A percentile compares a stretch with the other conserved stretches of the same genome.
Conservation (phyloP, 2,329 filamentous ascomycete species). For the Escovopsis sp. region DNA sequence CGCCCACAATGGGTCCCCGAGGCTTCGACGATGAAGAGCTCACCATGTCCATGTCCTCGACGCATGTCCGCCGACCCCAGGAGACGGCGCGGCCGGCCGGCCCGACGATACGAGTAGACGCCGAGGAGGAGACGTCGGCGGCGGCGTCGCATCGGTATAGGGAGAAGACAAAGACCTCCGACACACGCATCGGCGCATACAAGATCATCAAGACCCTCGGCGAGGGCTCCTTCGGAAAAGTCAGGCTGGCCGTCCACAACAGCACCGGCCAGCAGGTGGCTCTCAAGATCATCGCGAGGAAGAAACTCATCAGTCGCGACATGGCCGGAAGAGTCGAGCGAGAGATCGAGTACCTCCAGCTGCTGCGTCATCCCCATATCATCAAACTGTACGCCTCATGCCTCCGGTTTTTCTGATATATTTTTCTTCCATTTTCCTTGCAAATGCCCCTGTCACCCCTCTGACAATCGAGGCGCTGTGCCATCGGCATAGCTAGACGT, state of each 20-base stretch:
- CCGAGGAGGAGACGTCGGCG: slow-evolving; percentile 18
- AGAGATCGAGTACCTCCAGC: slow-evolving; percentile 94
- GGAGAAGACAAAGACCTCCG: slow-evolving; percentile 46
- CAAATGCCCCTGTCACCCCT: too few relatives aligned
- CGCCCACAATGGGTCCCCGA: slow-evolving; percentile 32
- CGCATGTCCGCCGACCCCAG: slow-evolving; percentile 41
- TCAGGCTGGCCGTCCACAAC: slow-evolving; percentile 88
- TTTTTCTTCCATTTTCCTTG: not conserved
- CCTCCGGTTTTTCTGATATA: not conserved
- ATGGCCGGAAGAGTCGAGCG: slow-evolving; percentile 97
- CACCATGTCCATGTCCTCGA: slow-evolving; percentile 57
- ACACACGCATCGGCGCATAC: slow-evolving; percentile 84
- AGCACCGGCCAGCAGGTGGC: slow-evolving; percentile 91
- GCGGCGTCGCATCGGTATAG: slow-evolving; percentile 4
- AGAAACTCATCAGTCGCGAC: slow-evolving; percentile 90
- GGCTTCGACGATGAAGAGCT: slow-evolving; percentile 70
- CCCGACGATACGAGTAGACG: slow-evolving; percentile 17
- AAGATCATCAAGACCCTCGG: slow-evolving; percentile 80
- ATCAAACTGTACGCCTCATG: slow-evolving; percentile 69
- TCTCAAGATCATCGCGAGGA: slow-evolving; percentile 91
- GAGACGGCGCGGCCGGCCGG: slow-evolving; percentile 12
- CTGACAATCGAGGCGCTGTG: too few relatives aligned
- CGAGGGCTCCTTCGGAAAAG: slow-evolving; percentile 96
- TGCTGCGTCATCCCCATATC: slow-evolving; percentile 92
- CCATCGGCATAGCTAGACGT: not conserved